phyloP scores from a whole-genome alignment of 2,329 filamentous ascomycete species.

The Knoxdaviesia proteae region DNA sequence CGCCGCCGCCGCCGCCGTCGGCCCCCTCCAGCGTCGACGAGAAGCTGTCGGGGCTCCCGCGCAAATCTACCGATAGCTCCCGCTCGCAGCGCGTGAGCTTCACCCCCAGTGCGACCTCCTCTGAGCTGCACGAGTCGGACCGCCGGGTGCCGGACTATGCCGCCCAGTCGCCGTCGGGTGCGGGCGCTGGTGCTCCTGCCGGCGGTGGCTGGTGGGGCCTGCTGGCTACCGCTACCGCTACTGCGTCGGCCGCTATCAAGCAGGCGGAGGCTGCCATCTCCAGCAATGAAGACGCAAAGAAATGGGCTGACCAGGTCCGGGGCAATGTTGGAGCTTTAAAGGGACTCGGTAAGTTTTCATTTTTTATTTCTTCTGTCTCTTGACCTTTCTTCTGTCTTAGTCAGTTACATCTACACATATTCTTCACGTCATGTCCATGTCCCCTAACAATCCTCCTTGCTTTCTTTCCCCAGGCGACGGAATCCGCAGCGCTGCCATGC shows the following conservation, averaged over 20 bases:
- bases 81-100: constrained; percentile 51
- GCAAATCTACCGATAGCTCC: constrained; percentile 63
- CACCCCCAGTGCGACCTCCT: constrained; percentile 46
- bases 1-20: constrained; percentile 11
- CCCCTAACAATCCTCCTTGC: neutral
- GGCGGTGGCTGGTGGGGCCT: constrained; percentile 80
- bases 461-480: constrained; percentile 47
- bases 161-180: constrained; percentile 1
- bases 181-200: neutral
- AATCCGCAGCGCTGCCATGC: constrained; percentile 65
- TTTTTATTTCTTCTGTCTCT: neutral
- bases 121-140: constrained; percentile 36
- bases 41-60: constrained; percentile 6
- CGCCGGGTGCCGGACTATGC: constrained; percentile 8
- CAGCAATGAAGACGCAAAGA: constrained; percentile 87
- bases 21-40: constrained; percentile 4
- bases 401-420: constrained; percentile 8
- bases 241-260: constrained; percentile 70
- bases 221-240: constrained; percentile 31
- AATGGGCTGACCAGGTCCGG: constrained; percentile 84
- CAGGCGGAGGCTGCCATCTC: constrained; percentile 89
- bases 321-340: constrained; percentile 67
- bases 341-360: constrained; percentile 44
- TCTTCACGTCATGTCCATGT: neutral
- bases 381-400: constrained; percentile 9